Conservation (phyloP, 257 asterid genomes). For the Plantago ovata region DNA sequence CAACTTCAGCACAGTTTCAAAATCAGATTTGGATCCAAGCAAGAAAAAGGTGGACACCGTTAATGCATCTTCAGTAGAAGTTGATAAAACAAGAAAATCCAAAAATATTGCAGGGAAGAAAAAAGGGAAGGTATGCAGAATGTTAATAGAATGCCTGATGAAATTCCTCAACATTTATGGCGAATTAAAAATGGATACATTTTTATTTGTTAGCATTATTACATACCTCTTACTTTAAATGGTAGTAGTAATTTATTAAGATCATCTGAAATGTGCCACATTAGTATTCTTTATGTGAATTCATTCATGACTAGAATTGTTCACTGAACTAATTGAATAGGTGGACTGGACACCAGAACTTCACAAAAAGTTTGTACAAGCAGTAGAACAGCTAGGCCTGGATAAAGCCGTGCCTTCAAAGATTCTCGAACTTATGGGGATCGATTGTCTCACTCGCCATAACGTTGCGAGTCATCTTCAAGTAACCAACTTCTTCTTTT, state of each 20-base stretch:
- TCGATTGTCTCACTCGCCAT: slow-evolving; percentile 94
- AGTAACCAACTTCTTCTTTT: slow-evolving; percentile 30
- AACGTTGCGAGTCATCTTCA: slow-evolving; percentile 98
- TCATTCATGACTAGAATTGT: no score
- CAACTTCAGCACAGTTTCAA: slow-evolving; percentile 10
- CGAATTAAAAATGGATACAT: not conserved
- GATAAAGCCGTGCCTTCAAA: slow-evolving; percentile 97
- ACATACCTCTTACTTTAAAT: not conserved
- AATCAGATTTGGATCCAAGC: not conserved
- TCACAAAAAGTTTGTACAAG: slow-evolving; percentile 81
- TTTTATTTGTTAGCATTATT: not conserved
- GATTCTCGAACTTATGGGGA: slow-evolving; percentile 91
- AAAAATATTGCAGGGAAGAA: slow-evolving; percentile 55
- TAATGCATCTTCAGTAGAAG: no score
- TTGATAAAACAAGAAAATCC: slow-evolving; percentile 46
- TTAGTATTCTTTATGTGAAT: not conserved
- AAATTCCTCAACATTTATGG: no score
- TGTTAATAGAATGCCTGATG: no score
- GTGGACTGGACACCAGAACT: slow-evolving; percentile 99
- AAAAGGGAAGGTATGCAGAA: slow-evolving; percentile 72
- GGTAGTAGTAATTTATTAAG: slow-evolving; percentile 4
- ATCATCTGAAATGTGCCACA: not conserved
- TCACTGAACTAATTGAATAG: slow-evolving; percentile 51
- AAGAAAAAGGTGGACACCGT: no score
- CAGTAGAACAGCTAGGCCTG: slow-evolving; percentile 92